Evolutionary conservation across 345 rosid species (phyloP).

Genomic region (Sonneratia alba): DNA sequence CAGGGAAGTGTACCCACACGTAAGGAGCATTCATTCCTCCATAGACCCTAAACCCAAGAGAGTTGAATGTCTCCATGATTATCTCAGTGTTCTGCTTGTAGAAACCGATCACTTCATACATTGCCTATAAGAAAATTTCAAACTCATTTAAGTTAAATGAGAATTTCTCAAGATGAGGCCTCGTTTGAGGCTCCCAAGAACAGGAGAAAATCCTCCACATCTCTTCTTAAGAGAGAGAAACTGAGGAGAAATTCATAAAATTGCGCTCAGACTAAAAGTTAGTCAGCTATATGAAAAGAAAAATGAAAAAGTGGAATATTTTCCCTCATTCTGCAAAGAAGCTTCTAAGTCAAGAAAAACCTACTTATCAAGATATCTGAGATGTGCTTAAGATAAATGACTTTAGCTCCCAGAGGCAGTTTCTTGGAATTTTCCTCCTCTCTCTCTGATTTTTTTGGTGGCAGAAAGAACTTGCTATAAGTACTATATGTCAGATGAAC

Average conservation of each 20-base stretch:
- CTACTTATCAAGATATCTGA: neutral
- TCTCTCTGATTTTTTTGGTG: neutral
- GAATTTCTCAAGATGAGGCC: neutral
- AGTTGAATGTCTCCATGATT: constrained; percentile 63
- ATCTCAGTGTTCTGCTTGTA: constrained; percentile 84
- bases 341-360: too few relatives aligned
- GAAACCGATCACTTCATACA: constrained; percentile 77
- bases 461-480: neutral
- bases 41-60: constrained; percentile 75
- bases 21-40: constrained; percentile 92
- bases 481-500: neutral
- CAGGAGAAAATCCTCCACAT: neutral
- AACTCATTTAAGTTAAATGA: neutral
- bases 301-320: neutral
- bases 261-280: neutral
- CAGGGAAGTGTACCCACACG: constrained; percentile 95
- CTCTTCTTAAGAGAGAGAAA: neutral
- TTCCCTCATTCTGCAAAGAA: neutral
- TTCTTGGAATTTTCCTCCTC: neutral
- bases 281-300: neutral
- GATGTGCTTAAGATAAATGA: neutral
- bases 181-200: neutral
- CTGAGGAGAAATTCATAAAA: neutral
- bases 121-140: constrained; percentile 43
- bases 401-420: neutral